Conservation (phyloP, 2,329 filamentous ascomycete genomes). For the Fusarium sp. region DNA sequence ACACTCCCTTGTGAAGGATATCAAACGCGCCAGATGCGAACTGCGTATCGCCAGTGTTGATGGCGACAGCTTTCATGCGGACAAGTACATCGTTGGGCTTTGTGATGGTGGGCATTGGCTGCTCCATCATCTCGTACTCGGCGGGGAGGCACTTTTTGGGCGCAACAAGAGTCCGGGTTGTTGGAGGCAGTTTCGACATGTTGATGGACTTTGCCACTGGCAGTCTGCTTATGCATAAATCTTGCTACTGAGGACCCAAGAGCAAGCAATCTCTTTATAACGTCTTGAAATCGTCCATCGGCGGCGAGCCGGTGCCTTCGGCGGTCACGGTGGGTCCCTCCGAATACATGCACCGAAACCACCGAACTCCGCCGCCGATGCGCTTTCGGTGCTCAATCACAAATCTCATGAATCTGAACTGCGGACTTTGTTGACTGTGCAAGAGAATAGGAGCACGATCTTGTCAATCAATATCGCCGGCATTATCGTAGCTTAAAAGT, state of each 20-base stretch:
- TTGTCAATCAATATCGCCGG: background rate
- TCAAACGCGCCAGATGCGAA: slow-evolving; percentile 41
- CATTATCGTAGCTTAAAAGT: background rate
- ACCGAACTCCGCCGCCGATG: slow-evolving; percentile 40
- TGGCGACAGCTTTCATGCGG: slow-evolving; percentile 49
- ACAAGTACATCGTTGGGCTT: slow-evolving; percentile 56
- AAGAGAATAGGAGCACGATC: background rate
- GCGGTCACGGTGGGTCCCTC: slow-evolving; percentile 26
- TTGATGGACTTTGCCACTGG: background rate
- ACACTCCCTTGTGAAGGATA: slow-evolving; percentile 45
- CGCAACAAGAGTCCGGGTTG: slow-evolving; percentile 56
- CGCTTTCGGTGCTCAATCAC: background rate
- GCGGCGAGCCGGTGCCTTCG: slow-evolving; percentile 30
- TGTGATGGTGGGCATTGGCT: slow-evolving; percentile 56
- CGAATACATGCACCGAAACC: slow-evolving; percentile 39
- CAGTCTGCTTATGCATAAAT: background rate
- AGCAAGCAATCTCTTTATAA: slow-evolving; percentile 25
- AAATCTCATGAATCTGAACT: background rate
- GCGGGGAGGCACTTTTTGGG: slow-evolving; percentile 51
- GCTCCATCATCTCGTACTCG: slow-evolving; percentile 51
- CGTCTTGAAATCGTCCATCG: background rate
- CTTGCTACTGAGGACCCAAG: background rate
- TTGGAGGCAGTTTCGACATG: slow-evolving; percentile 48
- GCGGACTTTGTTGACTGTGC: slow-evolving; percentile 1
- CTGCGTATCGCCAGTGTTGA: slow-evolving; percentile 51